Percentiles rank a stretch among this genome's conserved stretches.
phyloP scores from a whole-genome alignment of 2,329 filamentous ascomycete species.

The Colletotrichum agaves region DNA sequence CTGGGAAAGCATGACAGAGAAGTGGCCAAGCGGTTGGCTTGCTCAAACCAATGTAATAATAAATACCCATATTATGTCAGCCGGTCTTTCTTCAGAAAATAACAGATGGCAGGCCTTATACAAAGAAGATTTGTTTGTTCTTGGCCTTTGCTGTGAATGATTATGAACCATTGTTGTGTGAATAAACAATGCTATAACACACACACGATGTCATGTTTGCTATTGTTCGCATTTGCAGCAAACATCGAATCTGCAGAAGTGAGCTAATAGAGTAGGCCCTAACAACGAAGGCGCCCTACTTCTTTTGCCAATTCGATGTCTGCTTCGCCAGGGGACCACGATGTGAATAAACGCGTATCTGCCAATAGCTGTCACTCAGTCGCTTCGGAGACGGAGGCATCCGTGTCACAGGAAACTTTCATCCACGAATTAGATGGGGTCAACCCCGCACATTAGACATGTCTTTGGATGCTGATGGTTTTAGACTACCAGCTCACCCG shows the following conservation, averaged over 20 bases:
- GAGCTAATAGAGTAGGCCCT: background rate
- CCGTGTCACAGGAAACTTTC: background rate
- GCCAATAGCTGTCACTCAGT: background rate
- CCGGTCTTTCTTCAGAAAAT: too few species aligned
- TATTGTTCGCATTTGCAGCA: too few species aligned
- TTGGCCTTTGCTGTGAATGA: background rate
- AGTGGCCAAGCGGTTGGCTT: too few species aligned
- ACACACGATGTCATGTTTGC: background rate
- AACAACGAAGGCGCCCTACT: too few species aligned
- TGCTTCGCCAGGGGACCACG: background rate
- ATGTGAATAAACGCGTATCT: background rate
- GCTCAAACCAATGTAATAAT: too few species aligned
- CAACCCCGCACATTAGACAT: slow-evolving; percentile 18
- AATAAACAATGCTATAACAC: background rate
- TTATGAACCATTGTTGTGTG: background rate
- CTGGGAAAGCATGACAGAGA: too few species aligned
- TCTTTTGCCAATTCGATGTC: background rate
- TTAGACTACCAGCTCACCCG: slow-evolving; percentile 1
- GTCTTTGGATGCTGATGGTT: background rate
- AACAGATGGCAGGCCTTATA: too few species aligned
- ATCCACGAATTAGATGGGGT: background rate
- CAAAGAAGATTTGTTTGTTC: background rate
- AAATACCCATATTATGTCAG: too few species aligned
- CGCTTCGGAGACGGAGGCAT: background rate
- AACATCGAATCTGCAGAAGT: too few species aligned